Evolutionary conservation across 306 rosid species (phyloP).

Genomic region (Castanea mollissima): DNA sequence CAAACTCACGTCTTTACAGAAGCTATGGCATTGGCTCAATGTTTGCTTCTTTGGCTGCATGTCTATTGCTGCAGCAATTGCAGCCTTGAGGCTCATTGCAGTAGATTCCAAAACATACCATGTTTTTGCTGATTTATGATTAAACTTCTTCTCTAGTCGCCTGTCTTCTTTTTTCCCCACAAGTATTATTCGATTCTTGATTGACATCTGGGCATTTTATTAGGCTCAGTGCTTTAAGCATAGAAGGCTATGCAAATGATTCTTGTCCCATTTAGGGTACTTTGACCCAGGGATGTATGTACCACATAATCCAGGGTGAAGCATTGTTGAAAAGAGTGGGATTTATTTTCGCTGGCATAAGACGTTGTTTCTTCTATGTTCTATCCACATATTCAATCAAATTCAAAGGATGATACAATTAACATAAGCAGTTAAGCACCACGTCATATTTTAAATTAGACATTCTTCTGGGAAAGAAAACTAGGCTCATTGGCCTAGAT

Average conservation of each 20-base stretch:
- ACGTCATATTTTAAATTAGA: too few species aligned
- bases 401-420: too few species aligned
- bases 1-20: slow-evolving; percentile 53
- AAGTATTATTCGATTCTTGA: neutral
- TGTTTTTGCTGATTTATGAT: slow-evolving; percentile 74
- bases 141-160: slow-evolving; percentile 11
- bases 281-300: neutral
- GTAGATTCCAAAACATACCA: slow-evolving; percentile 77
- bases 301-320: too few species aligned
- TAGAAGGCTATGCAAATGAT: neutral
- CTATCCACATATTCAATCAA: too few species aligned
- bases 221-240: neutral
- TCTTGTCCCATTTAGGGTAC: neutral
- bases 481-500: too few species aligned
- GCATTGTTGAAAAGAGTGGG: too few species aligned
- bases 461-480: too few species aligned
- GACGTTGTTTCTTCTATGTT: too few species aligned
- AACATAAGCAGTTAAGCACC: too few species aligned
- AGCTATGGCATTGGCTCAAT: slow-evolving; percentile 93
- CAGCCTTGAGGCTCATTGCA: slow-evolving; percentile 78
- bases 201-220: neutral
- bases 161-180: neutral
- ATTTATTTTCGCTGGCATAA: too few species aligned
- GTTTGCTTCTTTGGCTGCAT: slow-evolving; percentile 66
- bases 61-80: slow-evolving; percentile 76